Evolutionary conservation across 2,329 filamentous ascomycete species (phyloP), one percentile per base, ranked within the genome.

Genomic region (Domatiomyces globalis): DNA sequence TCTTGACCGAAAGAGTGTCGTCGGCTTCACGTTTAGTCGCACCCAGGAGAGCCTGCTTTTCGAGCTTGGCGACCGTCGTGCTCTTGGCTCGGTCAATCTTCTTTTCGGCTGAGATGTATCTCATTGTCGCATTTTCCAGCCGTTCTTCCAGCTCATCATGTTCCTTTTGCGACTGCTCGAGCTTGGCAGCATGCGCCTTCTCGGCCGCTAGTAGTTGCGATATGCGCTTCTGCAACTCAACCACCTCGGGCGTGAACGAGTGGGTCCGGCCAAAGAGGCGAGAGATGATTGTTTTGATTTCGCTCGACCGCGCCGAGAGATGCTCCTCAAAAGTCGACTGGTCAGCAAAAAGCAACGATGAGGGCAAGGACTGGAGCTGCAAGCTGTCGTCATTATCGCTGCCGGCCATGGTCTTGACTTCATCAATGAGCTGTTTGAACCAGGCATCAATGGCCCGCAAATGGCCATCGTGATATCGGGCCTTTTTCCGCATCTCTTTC

Each of bases 91-190:
- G 81, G 65, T 98, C 92, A 49, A 96, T 74, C 65, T 88, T 92
- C 72, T 94, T 94, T 66, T 98, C 92, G 0, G 92, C 92, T 60
- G 94, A 86, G 72, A 96, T 87, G 63, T 94, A 96, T 58, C 92
- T 80, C 53, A 94, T 74, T 4, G 88, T 94, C 15, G 90, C 92
- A 33, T 80, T 83, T 64, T 96, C 90, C 18, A 96, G 74, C 56
- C 90, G 84, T 62, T 92, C 85, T 46, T 87, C 87, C 2, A 95
- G 74, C 60, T 86, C 81, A 50, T 94, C 84, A 62, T 92, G 94
- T 62, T 95, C 88, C 5, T 78, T 74, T 47, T 80, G 76, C 10
- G 89, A 71, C 50, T 83, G 79, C 58, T 94, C 87, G 48, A 94
- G 69, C 64, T 89, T 85, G 39, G 84, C 75, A 9, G 85, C 73